These are phyloP conservation scores for Aspergillus pseudoterreus DNA, from an alignment of 2,329 filamentous ascomycete species.

Conservation along the genomic window DNA sequence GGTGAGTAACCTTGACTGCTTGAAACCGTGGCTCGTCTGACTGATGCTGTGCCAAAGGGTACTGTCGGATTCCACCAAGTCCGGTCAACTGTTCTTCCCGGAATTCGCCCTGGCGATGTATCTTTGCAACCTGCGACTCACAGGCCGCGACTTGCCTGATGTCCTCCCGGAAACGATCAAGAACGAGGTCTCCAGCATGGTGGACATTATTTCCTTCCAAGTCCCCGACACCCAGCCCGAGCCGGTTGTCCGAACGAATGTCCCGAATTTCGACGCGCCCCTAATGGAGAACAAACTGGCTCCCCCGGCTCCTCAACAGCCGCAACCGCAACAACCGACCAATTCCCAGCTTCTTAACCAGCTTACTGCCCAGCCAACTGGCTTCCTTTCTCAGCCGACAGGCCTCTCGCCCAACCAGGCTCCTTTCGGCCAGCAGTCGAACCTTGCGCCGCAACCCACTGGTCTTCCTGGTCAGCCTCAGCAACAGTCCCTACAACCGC, in stretches of 20 bases:
- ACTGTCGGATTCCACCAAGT: constrained; percentile 90
- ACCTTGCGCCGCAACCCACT: constrained; percentile 34
- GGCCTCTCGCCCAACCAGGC: constrained; percentile 59
- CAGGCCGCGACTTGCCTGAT: constrained; percentile 74
- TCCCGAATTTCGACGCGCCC: constrained; percentile 65
- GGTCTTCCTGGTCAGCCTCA: constrained; percentile 48
- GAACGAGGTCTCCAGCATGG: constrained; percentile 99
- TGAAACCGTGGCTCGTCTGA: constrained; percentile 6
- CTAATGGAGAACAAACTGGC: constrained; percentile 47
- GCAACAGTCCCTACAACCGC: constrained; percentile 57
- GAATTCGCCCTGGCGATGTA: constrained; percentile 99
- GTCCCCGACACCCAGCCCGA: constrained; percentile 67
- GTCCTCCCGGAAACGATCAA: constrained; percentile 77
- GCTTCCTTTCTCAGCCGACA: constrained; percentile 60
- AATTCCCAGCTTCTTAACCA: constrained; percentile 60
- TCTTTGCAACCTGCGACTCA: constrained; percentile 88
- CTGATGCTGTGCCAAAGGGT: constrained; percentile 56
- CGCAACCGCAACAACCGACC: constrained; percentile 67
- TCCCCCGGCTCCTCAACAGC: constrained; percentile 58
- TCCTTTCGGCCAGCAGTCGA: constrained; percentile 39
- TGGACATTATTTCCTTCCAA: constrained; percentile 97
- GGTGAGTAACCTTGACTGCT: constrained; percentile 51
- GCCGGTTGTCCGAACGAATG: constrained; percentile 58
- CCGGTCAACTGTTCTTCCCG: constrained; percentile 91
- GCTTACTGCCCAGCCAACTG: constrained; percentile 52